Evolutionary conservation across 371 early-diverging fungal species (phyloP), one percentile per base, ranked within the genome.

Genomic region (Mycotypha africana): DNA sequence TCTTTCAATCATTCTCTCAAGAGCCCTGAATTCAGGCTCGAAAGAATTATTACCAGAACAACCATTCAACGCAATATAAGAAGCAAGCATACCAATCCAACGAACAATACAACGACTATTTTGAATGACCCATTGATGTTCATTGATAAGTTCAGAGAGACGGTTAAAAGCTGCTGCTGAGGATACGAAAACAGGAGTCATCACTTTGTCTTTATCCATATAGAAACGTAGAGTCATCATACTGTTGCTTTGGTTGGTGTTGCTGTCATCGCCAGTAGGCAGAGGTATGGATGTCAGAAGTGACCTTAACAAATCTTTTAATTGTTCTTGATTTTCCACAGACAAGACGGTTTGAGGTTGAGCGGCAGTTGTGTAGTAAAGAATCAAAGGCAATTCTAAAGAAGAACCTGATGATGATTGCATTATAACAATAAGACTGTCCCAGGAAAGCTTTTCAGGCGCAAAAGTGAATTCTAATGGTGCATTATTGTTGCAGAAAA

Each of bases 361-460:
- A 28, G 5, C 5, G 8, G 28, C 5, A 28, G 28, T 11, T 25
- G 30, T 47, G 34, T 45, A 51, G 16, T 51, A 45, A 24, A 51
- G 45, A 17, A 40, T 36, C 21, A 51, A 23, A 40, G 53, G 47
- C 6, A 32, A n/a, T 9, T 28, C 32, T 10, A 28, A 26, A 42
- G 36, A 17, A 43, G 20, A 17, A 22, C 42, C 22, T 15, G 42
- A 42, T n/a, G n/a, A n/a, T 1, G 36, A 37, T 19, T 53, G 37
- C 30, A 53, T 42, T 9, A 47, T 17, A 23, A 38, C 25, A 20
- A 33, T 39, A 33, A 53, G 47, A 14, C 23, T 43, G 30, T 25
- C 38, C 52, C 52, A 51, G 24, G 37, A 45, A 4, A 51, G 28
- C 23, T 45, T 51, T 22, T 51, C 52, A 45, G 17, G n/a, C 32